Evolutionary conservation across 176 grass and related monocot species (phyloP).

Genomic region (Oropetium thomaeum): DNA sequence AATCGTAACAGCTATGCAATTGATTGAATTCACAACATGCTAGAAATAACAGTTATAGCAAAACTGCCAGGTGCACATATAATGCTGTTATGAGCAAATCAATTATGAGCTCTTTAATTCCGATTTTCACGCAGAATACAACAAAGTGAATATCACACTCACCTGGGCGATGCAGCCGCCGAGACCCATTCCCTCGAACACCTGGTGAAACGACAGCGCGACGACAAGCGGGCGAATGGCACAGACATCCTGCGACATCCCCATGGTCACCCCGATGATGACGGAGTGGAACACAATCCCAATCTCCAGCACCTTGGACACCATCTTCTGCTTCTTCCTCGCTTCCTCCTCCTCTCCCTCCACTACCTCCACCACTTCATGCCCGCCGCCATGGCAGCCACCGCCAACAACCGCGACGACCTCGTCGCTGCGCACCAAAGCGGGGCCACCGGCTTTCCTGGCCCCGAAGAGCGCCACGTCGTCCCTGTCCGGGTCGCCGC

Average conservation of each 20-base stretch:
- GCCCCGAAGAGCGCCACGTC: constrained; percentile 47
- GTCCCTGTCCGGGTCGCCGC: constrained; percentile 30
- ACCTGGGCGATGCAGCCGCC: constrained; percentile 98
- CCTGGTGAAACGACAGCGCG: constrained; percentile 89
- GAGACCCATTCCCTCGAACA: constrained; percentile 96
- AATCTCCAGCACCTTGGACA: constrained; percentile 93
- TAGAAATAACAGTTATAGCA: not conserved
- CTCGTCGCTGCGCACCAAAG: constrained; percentile 31
- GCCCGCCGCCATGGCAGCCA: constrained; percentile 49
- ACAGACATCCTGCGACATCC: constrained; percentile 89
- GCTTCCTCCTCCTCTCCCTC: constrained; percentile 57
- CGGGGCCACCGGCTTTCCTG: constrained; percentile 24
- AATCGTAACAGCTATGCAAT: not conserved
- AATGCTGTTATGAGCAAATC: not conserved
- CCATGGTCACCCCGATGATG: constrained; percentile 84
- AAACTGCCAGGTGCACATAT: not conserved
- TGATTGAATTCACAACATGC: not conserved
- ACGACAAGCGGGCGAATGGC: constrained; percentile 77
- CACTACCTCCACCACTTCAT: constrained; percentile 40
- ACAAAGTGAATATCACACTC: not conserved
- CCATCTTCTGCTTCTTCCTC: constrained; percentile 94
- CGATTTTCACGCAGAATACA: not conserved
- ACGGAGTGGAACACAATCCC: constrained; percentile 94
- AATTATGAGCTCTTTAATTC: not conserved
- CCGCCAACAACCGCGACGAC: not conserved